Conservation (phyloP, 2,329 filamentous ascomycete species). For the Colletotrichum sp. region DNA sequence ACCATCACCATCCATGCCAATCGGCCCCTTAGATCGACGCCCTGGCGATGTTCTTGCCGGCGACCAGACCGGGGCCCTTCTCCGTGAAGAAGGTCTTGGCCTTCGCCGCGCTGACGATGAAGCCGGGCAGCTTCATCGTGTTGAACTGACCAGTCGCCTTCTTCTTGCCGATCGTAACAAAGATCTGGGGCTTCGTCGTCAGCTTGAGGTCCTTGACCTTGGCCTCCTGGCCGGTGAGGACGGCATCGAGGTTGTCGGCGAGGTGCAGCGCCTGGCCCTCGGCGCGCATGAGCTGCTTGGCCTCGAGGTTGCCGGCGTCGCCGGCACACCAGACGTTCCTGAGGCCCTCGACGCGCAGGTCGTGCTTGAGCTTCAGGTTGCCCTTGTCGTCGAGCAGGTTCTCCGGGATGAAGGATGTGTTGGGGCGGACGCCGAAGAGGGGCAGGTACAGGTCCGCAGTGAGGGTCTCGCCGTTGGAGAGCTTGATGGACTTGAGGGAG, state of each 20-base stretch:
- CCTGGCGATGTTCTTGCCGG: conserved; percentile 19
- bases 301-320: conserved; percentile 29
- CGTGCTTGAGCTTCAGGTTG: conserved; percentile 26
- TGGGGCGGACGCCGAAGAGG: conserved; percentile 31
- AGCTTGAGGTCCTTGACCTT: conserved; percentile 20
- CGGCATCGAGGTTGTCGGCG: conserved; percentile 36
- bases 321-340: conserved; percentile 31
- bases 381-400: conserved; percentile 27
- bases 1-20: neutral
- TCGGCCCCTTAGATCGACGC: neutral
- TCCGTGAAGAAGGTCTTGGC: conserved; percentile 22
- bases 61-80: conserved; percentile 14
- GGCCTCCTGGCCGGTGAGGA: conserved; percentile 14
- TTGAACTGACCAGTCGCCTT: conserved; percentile 18
- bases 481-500: conserved; percentile 35
- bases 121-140: conserved; percentile 21
- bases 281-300: conserved; percentile 26
- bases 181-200: conserved; percentile 18
- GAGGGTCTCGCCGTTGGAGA: conserved; percentile 33
- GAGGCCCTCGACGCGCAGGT: conserved; percentile 25
- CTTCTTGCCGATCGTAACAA: conserved; percentile 21
- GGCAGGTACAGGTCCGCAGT: conserved; percentile 33
- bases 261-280: conserved; percentile 40
- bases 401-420: conserved; percentile 29
- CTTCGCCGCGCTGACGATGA: conserved; percentile 22